Base-by-base conservation (phyloP, 805 yeast species). In the Metschnikowia koreensis region DNA sequence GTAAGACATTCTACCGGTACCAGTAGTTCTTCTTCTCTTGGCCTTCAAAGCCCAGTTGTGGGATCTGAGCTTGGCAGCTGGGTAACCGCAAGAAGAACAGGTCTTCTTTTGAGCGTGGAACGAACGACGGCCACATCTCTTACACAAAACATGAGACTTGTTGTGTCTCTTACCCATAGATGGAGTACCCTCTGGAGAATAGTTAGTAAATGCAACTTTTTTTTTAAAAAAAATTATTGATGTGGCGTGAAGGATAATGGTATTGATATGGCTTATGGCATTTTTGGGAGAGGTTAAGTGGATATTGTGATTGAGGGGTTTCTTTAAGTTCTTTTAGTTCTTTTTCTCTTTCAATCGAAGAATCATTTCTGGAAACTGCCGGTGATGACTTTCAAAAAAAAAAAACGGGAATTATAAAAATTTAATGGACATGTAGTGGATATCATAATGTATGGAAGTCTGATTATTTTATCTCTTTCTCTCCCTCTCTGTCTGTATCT, bases 1-100 rank as follows among this genome's bases (percentile, higher is more conserved):
- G 91, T 93, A 84, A 78, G 92, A 83, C 96, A 90, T 89, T 83
- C 99, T 96, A 81, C 99, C 99, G 77, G 98, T 86, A 84, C 99
- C 99, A 68, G 97, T 92, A 67, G 99, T 94, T 80, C 88, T 87
- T 89, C 99, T 91, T 90, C 99, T 91, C 87, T 92, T 89, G 74
- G 97, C 97, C 88, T 94, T 94, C 66, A 81, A 80, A 79, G 96
- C 97, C 99, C 99, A 94, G 97, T 94, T 94, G 96, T 81, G 87
- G 73, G 90, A 86, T 89, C 99, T 92, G 81, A 87, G 77, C 84
- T 94, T 94, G 70, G 98, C 98, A 73, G 98, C 90, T 82, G 99
- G 99, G 87, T 94, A 94, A 74, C 99, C 99, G 83, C 99, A 94
- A 66, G 94, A 80, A 77, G 98, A 77, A 83, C 99, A 94, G 71